Percentiles rank a stretch among this genome's conserved stretches.
Evolutionary conservation across 345 rosid genomes (phyloP).

Genomic region (Brassica incana): DNA sequence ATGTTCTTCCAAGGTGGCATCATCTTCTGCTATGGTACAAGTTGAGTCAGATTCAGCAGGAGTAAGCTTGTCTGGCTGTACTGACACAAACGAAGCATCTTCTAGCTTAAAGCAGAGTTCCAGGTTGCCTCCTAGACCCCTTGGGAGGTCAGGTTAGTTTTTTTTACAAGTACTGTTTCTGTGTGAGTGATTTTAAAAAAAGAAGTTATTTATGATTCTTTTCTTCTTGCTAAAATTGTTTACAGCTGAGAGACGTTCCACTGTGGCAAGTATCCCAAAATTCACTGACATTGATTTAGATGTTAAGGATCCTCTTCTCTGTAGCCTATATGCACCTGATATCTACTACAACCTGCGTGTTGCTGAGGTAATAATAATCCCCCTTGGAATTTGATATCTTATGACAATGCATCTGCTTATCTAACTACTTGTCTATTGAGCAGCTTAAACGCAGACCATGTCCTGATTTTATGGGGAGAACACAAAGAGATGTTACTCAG

Average conservation of each 20-base stretch:
- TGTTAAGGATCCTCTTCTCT: slow-evolving; percentile 61
- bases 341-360: slow-evolving; percentile 64
- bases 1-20: slow-evolving; percentile 46
- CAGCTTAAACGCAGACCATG: slow-evolving; percentile 71
- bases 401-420: background rate
- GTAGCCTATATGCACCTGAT: slow-evolving; percentile 76
- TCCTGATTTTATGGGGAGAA: slow-evolving; percentile 63
- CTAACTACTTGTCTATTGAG: slow-evolving; percentile 17
- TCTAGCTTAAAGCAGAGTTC: slow-evolving; percentile 5
- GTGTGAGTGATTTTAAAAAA: background rate
- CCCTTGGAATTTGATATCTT: background rate
- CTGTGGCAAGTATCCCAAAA: slow-evolving; percentile 40
- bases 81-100: slow-evolving; percentile 20
- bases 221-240: slow-evolving; percentile 27
- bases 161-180: background rate
- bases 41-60: slow-evolving; percentile 13
- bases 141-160: slow-evolving; percentile 22
- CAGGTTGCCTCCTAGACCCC: slow-evolving; percentile 31
- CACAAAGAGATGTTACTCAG: slow-evolving; percentile 73
- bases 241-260: slow-evolving; percentile 44
- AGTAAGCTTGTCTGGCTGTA: slow-evolving; percentile 25
- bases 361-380: slow-evolving; percentile 62
- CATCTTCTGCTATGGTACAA: slow-evolving; percentile 37
- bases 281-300: slow-evolving; percentile 66
- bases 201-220: background rate